A percentile compares a stretch with the other conserved stretches of the same genome.
phyloP scores from a whole-genome alignment of 352 stramenopile genomes.

The Phytophthora pistaciae region DNA sequence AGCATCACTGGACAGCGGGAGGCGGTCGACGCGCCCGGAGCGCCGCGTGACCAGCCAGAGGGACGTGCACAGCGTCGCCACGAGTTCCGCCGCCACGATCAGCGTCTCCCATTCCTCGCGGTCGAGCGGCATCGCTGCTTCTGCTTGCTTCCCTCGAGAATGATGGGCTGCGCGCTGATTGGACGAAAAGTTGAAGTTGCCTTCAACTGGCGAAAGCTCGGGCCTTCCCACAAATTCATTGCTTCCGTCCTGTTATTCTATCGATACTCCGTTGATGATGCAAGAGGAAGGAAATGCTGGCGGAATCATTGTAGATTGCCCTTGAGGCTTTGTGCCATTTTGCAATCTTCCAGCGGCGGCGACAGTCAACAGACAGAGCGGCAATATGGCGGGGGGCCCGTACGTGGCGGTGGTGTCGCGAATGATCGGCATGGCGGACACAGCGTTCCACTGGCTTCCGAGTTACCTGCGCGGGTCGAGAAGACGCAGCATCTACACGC shows the following conservation, averaged over 20 bases:
- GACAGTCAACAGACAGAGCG: neutral
- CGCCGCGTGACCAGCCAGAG: slow-evolving; percentile 61
- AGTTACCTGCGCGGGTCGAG: slow-evolving; percentile 14
- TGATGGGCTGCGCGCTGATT: neutral
- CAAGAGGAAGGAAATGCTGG: slow-evolving; percentile 1
- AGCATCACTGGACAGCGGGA: slow-evolving; percentile 40
- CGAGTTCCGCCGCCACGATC: slow-evolving; percentile 60
- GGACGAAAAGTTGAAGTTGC: slow-evolving; percentile 20
- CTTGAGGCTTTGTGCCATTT: slow-evolving; percentile 12
- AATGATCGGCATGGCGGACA: slow-evolving; percentile 20
- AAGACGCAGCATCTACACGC: slow-evolving; percentile 31
- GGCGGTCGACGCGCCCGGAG: slow-evolving; percentile 39
- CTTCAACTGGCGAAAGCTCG: slow-evolving; percentile 18
- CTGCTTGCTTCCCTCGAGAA: neutral
- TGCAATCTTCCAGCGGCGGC: slow-evolving; percentile 13
- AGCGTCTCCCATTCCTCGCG: slow-evolving; percentile 61
- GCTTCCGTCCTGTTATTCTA: neutral
- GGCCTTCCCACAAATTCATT: neutral
- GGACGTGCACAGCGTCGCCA: slow-evolving; percentile 44
- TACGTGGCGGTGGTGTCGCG: slow-evolving; percentile 34
- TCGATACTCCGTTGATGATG: neutral
- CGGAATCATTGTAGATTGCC: neutral
- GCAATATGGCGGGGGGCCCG: slow-evolving; percentile 24
- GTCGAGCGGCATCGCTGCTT: slow-evolving; percentile 22
- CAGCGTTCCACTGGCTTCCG: slow-evolving; percentile 9